Percentiles rank a stretch among this genome's conserved stretches.
Evolutionary conservation across 2,329 filamentous ascomycete species (phyloP).

Genomic region (Epichloe sp.): DNA sequence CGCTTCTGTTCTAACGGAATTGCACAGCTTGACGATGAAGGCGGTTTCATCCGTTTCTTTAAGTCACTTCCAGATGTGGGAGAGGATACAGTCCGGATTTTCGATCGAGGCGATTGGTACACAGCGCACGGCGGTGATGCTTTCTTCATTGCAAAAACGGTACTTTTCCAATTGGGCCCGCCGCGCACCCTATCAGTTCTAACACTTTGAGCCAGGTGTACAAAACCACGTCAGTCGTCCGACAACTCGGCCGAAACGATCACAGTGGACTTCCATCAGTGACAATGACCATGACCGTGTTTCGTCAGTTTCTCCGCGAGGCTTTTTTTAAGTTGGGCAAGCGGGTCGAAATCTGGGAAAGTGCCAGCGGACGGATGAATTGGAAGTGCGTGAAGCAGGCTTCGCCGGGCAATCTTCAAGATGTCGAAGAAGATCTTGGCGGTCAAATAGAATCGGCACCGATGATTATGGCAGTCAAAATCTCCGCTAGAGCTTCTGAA

Average conservation of each 20-base stretch:
- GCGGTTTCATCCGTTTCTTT: conserved; percentile 93
- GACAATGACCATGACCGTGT: conserved; percentile 89
- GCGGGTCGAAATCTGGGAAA: conserved; percentile 81
- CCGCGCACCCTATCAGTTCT: not conserved
- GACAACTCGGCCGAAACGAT: conserved; percentile 74
- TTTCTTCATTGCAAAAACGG: conserved; percentile 66
- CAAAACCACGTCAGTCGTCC: conserved; percentile 91
- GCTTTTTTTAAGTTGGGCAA: conserved; percentile 85
- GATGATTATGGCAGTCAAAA: conserved; percentile 90
- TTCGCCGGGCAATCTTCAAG: conserved; percentile 90
- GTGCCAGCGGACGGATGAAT: conserved; percentile 61
- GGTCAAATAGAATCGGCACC: conserved; percentile 77
- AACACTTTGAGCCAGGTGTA: conserved; percentile 53
- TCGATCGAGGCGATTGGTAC: conserved; percentile 90
- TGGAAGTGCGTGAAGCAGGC: conserved; percentile 90
- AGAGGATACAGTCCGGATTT: conserved; percentile 72
- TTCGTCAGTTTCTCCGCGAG: conserved; percentile 88
- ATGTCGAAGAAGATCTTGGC: conserved; percentile 90
- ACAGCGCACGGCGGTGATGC: conserved; percentile 85
- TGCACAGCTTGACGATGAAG: conserved; percentile 79
- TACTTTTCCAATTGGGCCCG: conserved; percentile 22
- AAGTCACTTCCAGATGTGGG: conserved; percentile 64
- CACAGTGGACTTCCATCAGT: conserved; percentile 82
- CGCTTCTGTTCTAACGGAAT: not conserved
- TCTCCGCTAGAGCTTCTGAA: conserved; percentile 76